phyloP scores from a whole-genome alignment of 805 yeast genomes.

The Saitoella complicata region DNA sequence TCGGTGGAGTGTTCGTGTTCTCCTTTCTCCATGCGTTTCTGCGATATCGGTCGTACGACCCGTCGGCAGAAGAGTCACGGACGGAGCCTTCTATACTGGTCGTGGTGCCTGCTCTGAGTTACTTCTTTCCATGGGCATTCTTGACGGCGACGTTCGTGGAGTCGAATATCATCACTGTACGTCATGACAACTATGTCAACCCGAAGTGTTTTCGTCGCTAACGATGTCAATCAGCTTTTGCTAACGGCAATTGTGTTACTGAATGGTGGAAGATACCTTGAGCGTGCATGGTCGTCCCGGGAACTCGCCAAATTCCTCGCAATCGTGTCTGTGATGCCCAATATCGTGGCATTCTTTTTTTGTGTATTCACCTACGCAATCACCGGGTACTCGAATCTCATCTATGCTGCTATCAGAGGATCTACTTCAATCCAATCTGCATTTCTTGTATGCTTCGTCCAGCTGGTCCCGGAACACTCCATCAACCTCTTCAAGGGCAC shows the following conservation, averaged over 20 bases:
- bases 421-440: slow-evolving; percentile 41
- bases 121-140: slow-evolving; percentile 14
- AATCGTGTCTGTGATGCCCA: slow-evolving; percentile 24
- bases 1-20: too few relatives aligned
- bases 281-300: slow-evolving; percentile 44
- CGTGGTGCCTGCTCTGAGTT: slow-evolving; percentile 27
- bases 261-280: slow-evolving; percentile 48
- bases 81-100: not conserved
- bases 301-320: slow-evolving; percentile 35
- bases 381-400: slow-evolving; percentile 12
- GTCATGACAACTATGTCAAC: slow-evolving; percentile 21
- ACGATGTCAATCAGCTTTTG: slow-evolving; percentile 25
- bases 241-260: slow-evolving; percentile 26
- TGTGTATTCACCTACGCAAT: slow-evolving; percentile 9
- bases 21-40: too few relatives aligned
- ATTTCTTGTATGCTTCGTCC: slow-evolving; percentile 48
- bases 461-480: slow-evolving; percentile 46
- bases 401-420: slow-evolving; percentile 29
- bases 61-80: too few relatives aligned
- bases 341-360: slow-evolving; percentile 13
- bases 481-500: slow-evolving; percentile 32
- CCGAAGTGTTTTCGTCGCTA: slow-evolving; percentile 33
- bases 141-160: slow-evolving; percentile 13
- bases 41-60: too few relatives aligned
- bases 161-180: slow-evolving; percentile 5